phyloP scores from a whole-genome alignment of 2,329 filamentous ascomycete genomes.

The Macrophomina pseudophaseolina region DNA sequence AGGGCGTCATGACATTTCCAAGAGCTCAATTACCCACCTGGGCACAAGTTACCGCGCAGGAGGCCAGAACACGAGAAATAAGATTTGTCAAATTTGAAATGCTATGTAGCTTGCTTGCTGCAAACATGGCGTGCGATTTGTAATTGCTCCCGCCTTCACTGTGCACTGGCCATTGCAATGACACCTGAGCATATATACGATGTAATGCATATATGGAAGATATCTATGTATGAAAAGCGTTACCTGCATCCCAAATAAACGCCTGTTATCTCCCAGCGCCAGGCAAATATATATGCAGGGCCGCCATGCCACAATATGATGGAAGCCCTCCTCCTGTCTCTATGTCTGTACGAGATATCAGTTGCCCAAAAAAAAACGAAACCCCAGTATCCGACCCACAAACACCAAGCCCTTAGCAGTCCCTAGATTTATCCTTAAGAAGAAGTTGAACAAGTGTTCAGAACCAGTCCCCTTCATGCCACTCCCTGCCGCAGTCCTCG shows the following conservation, averaged over 20 bases:
- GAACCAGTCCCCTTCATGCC: conserved; percentile 62
- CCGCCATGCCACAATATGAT: background rate
- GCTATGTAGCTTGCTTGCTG: no score
- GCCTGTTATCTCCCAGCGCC: background rate
- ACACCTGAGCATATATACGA: background rate
- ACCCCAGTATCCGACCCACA: background rate
- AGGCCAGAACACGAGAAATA: no score
- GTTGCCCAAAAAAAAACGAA: background rate
- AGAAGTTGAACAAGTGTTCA: conserved; percentile 37
- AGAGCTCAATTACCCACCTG: no score
- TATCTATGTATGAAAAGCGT: background rate
- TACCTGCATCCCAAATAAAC: background rate
- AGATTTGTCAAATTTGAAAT: no score
- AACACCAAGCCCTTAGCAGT: background rate
- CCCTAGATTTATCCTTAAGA: background rate
- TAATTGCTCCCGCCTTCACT: background rate
- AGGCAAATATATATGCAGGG: background rate
- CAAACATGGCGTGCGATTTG: background rate
- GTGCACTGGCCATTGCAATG: background rate
- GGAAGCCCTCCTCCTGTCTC: background rate
- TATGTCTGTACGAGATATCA: background rate
- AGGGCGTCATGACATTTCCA: no score
- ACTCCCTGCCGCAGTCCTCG: conserved; percentile 57
- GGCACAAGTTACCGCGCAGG: no score
- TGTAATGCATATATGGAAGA: background rate